Base-by-base conservation (phyloP, 805 yeast genomes). In the Candida ovalis region DNA sequence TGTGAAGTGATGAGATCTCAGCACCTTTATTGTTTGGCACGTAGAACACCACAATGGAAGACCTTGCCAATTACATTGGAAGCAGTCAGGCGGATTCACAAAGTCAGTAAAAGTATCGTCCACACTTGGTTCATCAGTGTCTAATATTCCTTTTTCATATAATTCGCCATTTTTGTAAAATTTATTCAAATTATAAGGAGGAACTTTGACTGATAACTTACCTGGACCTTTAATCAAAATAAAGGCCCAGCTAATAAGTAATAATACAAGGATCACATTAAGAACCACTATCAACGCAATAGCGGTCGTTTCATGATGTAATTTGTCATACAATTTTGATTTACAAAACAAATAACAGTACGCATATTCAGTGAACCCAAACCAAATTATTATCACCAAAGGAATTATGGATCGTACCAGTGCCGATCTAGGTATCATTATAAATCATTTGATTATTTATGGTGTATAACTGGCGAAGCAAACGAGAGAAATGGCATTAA, bases 11-110 rank as follows among this genome's bases (percentile, higher is more conserved):
- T 81, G 92, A 0, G 86, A 64, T 44, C 97, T 71, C 23, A 80
- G 76, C 1, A 83, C 73, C 59, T 87, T 88, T 27, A 87, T 64
- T 4, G 84, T 75, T 42, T 77, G 70, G 61, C 96, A 88, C 10
- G 68, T 63, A 1, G 84, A 66, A 59, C 96, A 89, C 82, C 87
- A 91, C 24, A 71, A 70, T 0, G 96, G 95, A 53, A 75, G 80
- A 0, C 98, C 97, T 48, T 77, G 73, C 9, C 68, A 69, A 61
- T 86, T 90, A 62, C 96, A 86, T 17, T 75, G 60, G 60, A 88
- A 91, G 22, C 74, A 68, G 1, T 64, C 71, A 0, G 95, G 94
- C 1, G 82, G 74, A 0, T 62, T 60, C 2, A 68, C 62, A 9
- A 70, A 59, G 25, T 43, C 35, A 12, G 50, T 32, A 21, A 41